Conservation (phyloP, 2,329 filamentous ascomycete species). For the Zymoseptoria pseudotritici region DNA sequence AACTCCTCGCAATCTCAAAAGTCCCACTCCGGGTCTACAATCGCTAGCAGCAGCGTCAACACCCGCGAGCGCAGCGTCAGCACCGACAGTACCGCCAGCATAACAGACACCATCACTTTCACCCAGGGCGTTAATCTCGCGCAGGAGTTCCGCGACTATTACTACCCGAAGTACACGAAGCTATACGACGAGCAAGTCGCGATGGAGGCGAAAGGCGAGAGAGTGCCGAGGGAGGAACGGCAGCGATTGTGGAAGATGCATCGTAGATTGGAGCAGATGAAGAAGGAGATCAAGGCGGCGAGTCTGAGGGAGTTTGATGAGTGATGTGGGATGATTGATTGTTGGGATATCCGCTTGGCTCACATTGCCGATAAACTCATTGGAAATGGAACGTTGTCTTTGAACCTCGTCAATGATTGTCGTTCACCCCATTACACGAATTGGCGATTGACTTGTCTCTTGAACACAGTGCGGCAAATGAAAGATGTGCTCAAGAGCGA, state of each 20-base stretch:
- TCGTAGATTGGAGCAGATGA: conserved; percentile 47
- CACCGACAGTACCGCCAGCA: conserved; percentile 19
- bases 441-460: too few species aligned
- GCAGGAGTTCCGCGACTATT: conserved; percentile 46
- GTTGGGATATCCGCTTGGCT: neutral
- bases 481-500: too few species aligned
- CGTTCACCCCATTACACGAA: too few species aligned
- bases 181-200: conserved; percentile 44
- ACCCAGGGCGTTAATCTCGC: conserved; percentile 40
- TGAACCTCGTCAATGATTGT: too few species aligned
- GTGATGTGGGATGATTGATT: conserved; percentile 1
- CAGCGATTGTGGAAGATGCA: conserved; percentile 49
- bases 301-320: conserved; percentile 19
- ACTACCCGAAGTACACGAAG: conserved; percentile 51
- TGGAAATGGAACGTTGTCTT: neutral
- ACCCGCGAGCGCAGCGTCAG: conserved; percentile 12
- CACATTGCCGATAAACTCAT: neutral
- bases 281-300: conserved; percentile 46
- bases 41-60: conserved; percentile 17
- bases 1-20: conserved; percentile 25
- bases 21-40: conserved; percentile 17
- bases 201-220: conserved; percentile 25
- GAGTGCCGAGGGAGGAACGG: conserved; percentile 36
- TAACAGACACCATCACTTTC: conserved; percentile 28
- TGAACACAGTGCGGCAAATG: too few species aligned